Evolutionary conservation across 192 early-diverging fungal species (phyloP).

Genomic region (Backusella morwellensis): DNA sequence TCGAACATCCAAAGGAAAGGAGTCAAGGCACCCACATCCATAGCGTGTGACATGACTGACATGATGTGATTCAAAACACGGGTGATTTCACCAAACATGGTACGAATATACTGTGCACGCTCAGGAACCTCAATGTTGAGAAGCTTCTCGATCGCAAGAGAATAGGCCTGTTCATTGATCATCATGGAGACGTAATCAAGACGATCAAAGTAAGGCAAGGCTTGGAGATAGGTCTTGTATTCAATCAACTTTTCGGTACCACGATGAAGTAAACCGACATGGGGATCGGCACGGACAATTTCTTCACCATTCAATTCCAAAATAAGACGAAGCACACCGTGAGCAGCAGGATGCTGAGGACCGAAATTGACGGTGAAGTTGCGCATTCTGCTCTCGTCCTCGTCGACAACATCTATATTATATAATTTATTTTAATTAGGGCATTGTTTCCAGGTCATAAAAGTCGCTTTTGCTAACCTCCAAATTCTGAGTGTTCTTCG

Average conservation of each 20-base stretch:
- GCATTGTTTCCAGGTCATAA: too few relatives aligned
- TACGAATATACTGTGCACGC: slow-evolving; percentile 95
- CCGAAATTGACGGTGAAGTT: slow-evolving; percentile 98
- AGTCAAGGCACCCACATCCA: slow-evolving; percentile 98
- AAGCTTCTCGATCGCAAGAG: slow-evolving; percentile 96
- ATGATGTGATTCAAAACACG: slow-evolving; percentile 98
- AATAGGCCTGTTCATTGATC: slow-evolving; percentile 98
- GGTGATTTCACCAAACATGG: slow-evolving; percentile 97
- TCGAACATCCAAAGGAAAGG: slow-evolving; percentile 99
- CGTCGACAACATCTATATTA: slow-evolving; percentile 38
- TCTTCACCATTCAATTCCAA: slow-evolving; percentile 91
- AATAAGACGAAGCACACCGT: slow-evolving; percentile 74
- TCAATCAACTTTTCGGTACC: slow-evolving; percentile 99
- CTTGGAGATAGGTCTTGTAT: slow-evolving; percentile 98
- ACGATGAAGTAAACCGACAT: slow-evolving; percentile 95
- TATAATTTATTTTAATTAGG: neutral
- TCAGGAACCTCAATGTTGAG: slow-evolving; percentile 95
- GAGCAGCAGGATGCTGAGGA: slow-evolving; percentile 98
- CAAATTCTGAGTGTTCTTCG: slow-evolving; percentile 27
- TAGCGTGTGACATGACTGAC: slow-evolving; percentile 93
- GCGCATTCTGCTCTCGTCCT: slow-evolving; percentile 49
- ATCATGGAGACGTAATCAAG: slow-evolving; percentile 99
- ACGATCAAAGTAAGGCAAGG: slow-evolving; percentile 98
- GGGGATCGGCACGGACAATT: slow-evolving; percentile 92
- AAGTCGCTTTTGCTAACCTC: slow-evolving; percentile 14